A percentile compares a stretch with the other conserved stretches of the same genome.
phyloP scores from a whole-genome alignment of 2,329 filamentous ascomycete species.

The Ceratocystis colombiana region DNA sequence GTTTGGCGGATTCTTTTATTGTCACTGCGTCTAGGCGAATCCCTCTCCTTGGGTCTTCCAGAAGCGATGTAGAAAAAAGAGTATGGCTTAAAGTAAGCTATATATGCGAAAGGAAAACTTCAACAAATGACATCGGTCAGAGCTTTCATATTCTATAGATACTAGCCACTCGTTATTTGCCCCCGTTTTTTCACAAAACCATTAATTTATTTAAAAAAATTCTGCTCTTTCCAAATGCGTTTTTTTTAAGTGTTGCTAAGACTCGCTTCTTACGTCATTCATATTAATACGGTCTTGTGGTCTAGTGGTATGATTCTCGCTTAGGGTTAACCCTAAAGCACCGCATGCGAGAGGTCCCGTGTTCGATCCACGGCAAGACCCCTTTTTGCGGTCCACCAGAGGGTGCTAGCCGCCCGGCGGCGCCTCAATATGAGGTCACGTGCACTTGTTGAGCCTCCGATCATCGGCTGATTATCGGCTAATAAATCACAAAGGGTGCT shows the following conservation, averaged over 20 bases:
- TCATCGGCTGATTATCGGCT: slow-evolving; percentile 22
- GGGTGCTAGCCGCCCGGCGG: neutral
- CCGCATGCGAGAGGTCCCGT: slow-evolving; percentile 28
- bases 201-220: too few species aligned
- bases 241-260: too few species aligned
- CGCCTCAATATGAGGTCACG: neutral
- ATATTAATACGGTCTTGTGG: slow-evolving; percentile 37
- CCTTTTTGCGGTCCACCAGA: neutral
- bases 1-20: neutral
- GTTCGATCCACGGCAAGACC: slow-evolving; percentile 28
- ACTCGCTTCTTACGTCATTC: accelerated
- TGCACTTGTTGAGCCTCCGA: neutral
- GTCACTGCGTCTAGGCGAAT: slow-evolving; percentile 4
- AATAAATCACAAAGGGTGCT: neutral
- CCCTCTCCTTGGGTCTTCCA: neutral
- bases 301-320: slow-evolving; percentile 64
- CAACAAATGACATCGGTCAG: too few species aligned
- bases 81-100: too few species aligned
- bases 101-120: too few species aligned
- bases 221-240: accelerated
- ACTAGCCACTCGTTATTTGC: too few species aligned
- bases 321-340: slow-evolving; percentile 44
- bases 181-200: too few species aligned
- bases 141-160: too few species aligned
- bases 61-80: neutral